A percentile compares a stretch with the other conserved stretches of the same genome.
Evolutionary conservation across 2,329 filamentous ascomycete genomes (phyloP).

Genomic region (Phaeosphaeriaceae sp.): DNA sequence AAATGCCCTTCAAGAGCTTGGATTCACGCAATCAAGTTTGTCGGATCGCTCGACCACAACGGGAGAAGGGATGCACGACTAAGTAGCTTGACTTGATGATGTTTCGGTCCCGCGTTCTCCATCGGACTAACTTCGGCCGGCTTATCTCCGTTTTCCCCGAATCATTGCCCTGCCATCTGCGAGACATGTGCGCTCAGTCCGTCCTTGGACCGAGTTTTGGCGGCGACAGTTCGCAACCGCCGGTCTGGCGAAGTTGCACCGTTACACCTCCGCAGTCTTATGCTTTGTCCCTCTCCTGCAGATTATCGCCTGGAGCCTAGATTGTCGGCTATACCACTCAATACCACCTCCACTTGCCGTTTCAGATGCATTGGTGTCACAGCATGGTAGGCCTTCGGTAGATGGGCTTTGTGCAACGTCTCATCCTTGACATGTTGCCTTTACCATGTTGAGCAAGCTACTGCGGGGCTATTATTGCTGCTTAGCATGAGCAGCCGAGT

Average conservation of each 20-base stretch:
- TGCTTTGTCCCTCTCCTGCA: constrained; percentile 11
- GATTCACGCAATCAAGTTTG: constrained; percentile 7
- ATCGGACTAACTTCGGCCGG: constrained; percentile 15
- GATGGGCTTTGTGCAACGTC: neutral
- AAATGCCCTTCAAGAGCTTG: constrained; percentile 14
- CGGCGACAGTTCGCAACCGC: constrained; percentile 42
- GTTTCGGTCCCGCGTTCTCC: constrained; percentile 9
- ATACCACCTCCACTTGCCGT: constrained; percentile 13
- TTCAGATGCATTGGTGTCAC: neutral
- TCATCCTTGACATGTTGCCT: neutral
- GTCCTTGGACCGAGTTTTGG: constrained; percentile 21
- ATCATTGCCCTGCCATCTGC: constrained; percentile 16
- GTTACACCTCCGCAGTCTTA: constrained; percentile 23
- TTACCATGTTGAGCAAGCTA: constrained; percentile 5
- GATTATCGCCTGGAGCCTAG: constrained; percentile 13
- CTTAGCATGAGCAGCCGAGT: neutral
- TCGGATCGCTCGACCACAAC: constrained; percentile 22
- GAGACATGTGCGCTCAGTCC: constrained; percentile 22
- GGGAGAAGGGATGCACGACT: constrained; percentile 24
- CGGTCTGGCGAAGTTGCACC: constrained; percentile 33
- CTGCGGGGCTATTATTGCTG: neutral
- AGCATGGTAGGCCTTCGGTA: too few relatives aligned
- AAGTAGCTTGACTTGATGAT: neutral
- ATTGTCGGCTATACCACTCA: constrained; percentile 18
- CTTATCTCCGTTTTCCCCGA: constrained; percentile 23